A percentile compares a stretch with the other conserved stretches of the same genome.
These are phyloP conservation scores for Eimeria necatrix DNA, from an alignment of 169 alveolate genomes.

Conservation along the genomic window DNA sequence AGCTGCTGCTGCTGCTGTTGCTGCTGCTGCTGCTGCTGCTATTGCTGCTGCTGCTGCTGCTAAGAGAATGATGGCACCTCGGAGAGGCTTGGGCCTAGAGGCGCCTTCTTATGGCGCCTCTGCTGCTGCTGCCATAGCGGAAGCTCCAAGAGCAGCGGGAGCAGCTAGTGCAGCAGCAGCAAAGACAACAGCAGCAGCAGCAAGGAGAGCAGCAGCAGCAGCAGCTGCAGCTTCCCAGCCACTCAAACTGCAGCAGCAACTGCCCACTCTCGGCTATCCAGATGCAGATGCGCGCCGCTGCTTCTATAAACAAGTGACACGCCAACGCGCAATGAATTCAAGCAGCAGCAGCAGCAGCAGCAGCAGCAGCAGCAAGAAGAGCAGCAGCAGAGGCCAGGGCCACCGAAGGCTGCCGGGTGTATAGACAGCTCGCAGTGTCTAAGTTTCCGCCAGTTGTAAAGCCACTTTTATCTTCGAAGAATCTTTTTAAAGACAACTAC, in stretches of 20 bases:
- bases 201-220: background rate
- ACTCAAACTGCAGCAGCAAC: no score
- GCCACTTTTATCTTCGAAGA: background rate
- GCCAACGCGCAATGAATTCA: background rate
- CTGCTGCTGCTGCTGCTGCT: slow-evolving; percentile 24
- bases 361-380: background rate
- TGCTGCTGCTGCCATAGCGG: background rate
- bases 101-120: no score
- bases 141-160: background rate
- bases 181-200: background rate
- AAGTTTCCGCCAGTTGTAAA: no score
- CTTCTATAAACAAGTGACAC: background rate
- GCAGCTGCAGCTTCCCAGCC: no score
- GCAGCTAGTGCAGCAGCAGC: slow-evolving; percentile 3
- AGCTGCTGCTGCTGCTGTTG: background rate
- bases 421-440: background rate
- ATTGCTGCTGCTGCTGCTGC: background rate
- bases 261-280: no score
- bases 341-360: slow-evolving; percentile 4
- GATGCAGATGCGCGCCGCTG: background rate
- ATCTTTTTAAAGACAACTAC: no score
- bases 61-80: background rate
- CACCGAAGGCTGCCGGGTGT: background rate
- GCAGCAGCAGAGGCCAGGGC: background rate
- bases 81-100: background rate